Conservation (phyloP, 495 filamentous ascomycete species). For the Neurospora africana region DNA sequence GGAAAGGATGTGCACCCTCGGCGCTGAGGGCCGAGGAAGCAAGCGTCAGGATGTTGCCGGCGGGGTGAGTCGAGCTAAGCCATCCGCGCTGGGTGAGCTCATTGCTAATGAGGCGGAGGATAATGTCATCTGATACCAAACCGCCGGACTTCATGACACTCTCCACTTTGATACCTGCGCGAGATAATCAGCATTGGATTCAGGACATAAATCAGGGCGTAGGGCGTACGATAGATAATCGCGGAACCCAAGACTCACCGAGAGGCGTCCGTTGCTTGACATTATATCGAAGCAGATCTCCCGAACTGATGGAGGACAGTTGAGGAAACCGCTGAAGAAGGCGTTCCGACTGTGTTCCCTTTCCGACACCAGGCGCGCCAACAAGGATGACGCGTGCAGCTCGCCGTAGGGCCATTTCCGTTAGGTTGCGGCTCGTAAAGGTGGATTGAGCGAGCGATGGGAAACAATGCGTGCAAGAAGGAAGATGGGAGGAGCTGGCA, state of each 20-base stretch:
- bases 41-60: constrained; percentile 33
- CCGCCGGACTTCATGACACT: constrained; percentile 71
- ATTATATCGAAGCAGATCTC: constrained; percentile 86
- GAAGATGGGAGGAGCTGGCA: background rate
- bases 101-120: constrained; percentile 81
- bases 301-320: constrained; percentile 84
- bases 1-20: constrained; percentile 14
- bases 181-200: background rate
- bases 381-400: constrained; percentile 92
- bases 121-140: constrained; percentile 80
- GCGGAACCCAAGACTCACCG: constrained; percentile 41
- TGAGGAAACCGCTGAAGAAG: constrained; percentile 79
- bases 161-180: constrained; percentile 76
- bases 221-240: background rate
- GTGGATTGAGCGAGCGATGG: background rate
- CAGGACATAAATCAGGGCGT: background rate
- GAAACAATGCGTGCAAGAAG: background rate
- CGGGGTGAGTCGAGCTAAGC: constrained; percentile 40
- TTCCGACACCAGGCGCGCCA: constrained; percentile 85
- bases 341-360: constrained; percentile 89
- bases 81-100: constrained; percentile 77
- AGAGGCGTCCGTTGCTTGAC: constrained; percentile 76
- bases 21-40: constrained; percentile 19
- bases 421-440: background rate
- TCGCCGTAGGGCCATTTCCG: constrained; percentile 51